Evolutionary conservation across 768 basidiomycete species (phyloP), one percentile per base, ranked within the genome.

Genomic region (Leccinum pellstonianum): DNA sequence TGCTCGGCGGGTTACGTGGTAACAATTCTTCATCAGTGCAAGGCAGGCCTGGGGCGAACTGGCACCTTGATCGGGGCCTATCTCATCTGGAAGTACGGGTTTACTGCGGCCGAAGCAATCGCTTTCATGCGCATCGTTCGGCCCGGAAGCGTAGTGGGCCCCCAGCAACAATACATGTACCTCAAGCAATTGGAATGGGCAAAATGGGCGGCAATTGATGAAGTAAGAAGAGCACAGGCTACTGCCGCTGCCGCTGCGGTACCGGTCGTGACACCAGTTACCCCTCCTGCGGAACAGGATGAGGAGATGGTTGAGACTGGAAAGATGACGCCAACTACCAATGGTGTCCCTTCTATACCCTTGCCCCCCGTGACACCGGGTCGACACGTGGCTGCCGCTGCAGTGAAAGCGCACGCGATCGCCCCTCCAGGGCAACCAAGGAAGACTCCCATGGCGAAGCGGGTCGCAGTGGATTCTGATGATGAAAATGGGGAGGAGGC

Each of bases 111-210:
- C 54, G 93, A 98, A 76, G 97, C 90, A 5, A 98, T 98, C 58
- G 97, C 90, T 0, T 98, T 95, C 75, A 98, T 98, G 97, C 89
- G 97, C 19, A 93, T 99, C 65, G 87, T 97, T 57, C 87, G 97
- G 49, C 97, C 97, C 2, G 96, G 95, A 6, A 90, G 88, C 58
- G 93, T 95, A 48, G 93, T 95, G 54, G 93, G 93, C 12, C 92
- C 92, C 19, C 92, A 94, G 64, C 93, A 94, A 70, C 94, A 97
- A 72, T 97, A 92, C 71, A 87, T 97, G 84, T 95, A 95, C 70
- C 84, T 93, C 69, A 95, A 95, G 77, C 94, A 97, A 69, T 75
- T 95, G 49, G 91, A 94, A 73, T 97, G 94, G 94, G 81, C 86
- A 17, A 92, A 93, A 68, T 96, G 95, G 94, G 86, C 92, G 2